Evolutionary conservation across 2,329 filamentous ascomycete genomes (phyloP), one percentile per base, ranked within the genome.

Genomic region (Coniella lustricola): DNA sequence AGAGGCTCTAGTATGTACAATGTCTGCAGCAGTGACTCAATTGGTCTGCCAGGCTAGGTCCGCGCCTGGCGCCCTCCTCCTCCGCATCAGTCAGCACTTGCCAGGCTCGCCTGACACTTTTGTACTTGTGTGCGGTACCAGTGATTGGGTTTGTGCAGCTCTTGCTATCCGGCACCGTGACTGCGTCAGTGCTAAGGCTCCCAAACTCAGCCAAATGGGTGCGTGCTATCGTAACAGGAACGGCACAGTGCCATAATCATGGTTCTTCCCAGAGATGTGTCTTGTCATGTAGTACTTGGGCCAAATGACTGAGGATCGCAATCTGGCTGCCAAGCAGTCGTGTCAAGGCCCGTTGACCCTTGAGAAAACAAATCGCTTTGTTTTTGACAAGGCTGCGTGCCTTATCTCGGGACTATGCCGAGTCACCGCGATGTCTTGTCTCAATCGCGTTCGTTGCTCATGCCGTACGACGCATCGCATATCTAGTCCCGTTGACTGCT

Each of bases 361-460:
- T 12, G 8, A 31, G 39, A 16, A 31, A 14, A 7, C 25, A 34
- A 22, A 44, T 21, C 34, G 44, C 17, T 41, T 22, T 32, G 32
- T 32, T 13, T 9, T 18, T 46, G 36, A 34, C 44, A 29, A 46
- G 44, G 25, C 44, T 39, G 38, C 16, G 35, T 3, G 10, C 25
- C 25, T 29, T 29, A 17, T 32, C 31, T 46, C 44, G 44, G 44
- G 3, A 32, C 35, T 18, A 40, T 29, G 18, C 36, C 44, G 44
- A 38, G 21, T 36, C 35, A 22, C 35, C 35, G 22, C 33, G 35
- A 5, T 29, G 25, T 29, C 25, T 29, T 35, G 44, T 34, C 39
- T 46, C 36, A 22, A 39, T 40, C 44, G 22, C 36, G 29, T 40
- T 31, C 25, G 33, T 46, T 46, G 44, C 33, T 46, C 39, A 40